Evolutionary conservation across 2,329 filamentous ascomycete genomes (phyloP).

Genomic region (Monosporascus sp.): DNA sequence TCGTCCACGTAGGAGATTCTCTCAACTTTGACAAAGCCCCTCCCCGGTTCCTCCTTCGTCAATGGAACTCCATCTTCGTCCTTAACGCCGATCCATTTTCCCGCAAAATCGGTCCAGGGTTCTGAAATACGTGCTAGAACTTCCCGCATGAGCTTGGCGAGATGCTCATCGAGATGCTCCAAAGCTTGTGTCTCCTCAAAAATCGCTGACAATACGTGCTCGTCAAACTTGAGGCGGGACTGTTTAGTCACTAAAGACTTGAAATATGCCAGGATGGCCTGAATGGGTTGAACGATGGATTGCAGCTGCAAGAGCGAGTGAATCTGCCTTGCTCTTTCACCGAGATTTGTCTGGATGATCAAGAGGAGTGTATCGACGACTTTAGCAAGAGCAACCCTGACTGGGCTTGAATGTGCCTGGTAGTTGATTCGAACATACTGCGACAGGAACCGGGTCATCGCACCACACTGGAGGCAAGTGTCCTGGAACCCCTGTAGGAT

Average conservation of each 20-base stretch:
- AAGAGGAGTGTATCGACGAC: conserved; percentile 43
- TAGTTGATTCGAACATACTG: conserved; percentile 44
- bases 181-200: conserved; percentile 58
- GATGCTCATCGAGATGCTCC: conserved; percentile 56
- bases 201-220: conserved; percentile 55
- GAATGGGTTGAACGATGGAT: conserved; percentile 40
- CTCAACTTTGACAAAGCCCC: conserved; percentile 57
- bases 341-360: conserved; percentile 44
- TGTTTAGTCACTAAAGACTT: conserved; percentile 44
- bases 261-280: conserved; percentile 46
- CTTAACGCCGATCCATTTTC: conserved; percentile 70
- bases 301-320: conserved; percentile 50
- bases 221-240: conserved; percentile 44
- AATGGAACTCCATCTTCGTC: conserved; percentile 51
- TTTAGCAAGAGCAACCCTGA: conserved; percentile 47
- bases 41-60: conserved; percentile 43
- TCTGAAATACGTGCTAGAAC: conserved; percentile 57
- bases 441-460: conserved; percentile 40
- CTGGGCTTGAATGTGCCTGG: conserved; percentile 36
- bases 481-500: conserved; percentile 41
- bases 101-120: conserved; percentile 63
- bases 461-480: conserved; percentile 43
- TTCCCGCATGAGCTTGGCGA: conserved; percentile 62
- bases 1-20: conserved; percentile 52
- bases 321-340: conserved; percentile 34